Percentiles rank a stretch among this genome's conserved stretches.
phyloP scores from a whole-genome alignment of 805 yeast species.

The Phaffomyces opuntiae region DNA sequence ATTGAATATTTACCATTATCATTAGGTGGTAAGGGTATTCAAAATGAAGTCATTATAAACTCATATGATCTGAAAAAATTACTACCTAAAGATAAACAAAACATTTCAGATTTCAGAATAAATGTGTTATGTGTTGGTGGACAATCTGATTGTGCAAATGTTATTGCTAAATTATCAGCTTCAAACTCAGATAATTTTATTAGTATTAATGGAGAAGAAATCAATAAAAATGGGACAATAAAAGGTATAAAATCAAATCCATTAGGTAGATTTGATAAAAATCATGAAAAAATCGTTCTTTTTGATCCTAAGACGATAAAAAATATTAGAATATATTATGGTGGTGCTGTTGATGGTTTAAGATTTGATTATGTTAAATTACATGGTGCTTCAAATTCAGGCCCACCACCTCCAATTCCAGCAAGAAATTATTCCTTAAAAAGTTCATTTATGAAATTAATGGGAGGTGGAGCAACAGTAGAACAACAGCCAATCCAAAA shows the following conservation, averaged over 20 bases:
- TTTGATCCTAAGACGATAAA: constrained; percentile 34
- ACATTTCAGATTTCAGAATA: constrained; percentile 32
- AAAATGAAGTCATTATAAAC: constrained; percentile 40
- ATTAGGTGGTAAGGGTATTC: constrained; percentile 58
- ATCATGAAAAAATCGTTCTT: constrained; percentile 23
- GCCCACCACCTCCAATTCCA: constrained; percentile 37
- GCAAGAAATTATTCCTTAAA: constrained; percentile 34
- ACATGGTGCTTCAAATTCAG: constrained; percentile 7
- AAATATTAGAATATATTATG: constrained; percentile 63
- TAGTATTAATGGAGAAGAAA: constrained; percentile 25
- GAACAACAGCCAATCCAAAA: background rate
- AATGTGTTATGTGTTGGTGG: constrained; percentile 56
- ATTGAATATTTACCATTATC: constrained; percentile 53
- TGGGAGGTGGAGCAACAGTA: background rate
- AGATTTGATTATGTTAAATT: constrained; percentile 31
- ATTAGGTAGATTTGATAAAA: constrained; percentile 24
- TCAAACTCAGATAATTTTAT: constrained; percentile 10
- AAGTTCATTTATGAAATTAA: constrained; percentile 4
- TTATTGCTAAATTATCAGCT: constrained; percentile 31
- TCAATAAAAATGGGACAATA: constrained; percentile 24
- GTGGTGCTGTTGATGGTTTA: constrained; percentile 78
- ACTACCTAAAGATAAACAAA: constrained; percentile 27
- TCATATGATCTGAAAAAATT: constrained; percentile 36
- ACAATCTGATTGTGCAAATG: constrained; percentile 44
- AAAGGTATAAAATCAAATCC: constrained; percentile 32